Evolutionary conservation across 768 basidiomycete genomes (phyloP), one percentile per base, ranked within the genome.

Genomic region (Russula sp.): DNA sequence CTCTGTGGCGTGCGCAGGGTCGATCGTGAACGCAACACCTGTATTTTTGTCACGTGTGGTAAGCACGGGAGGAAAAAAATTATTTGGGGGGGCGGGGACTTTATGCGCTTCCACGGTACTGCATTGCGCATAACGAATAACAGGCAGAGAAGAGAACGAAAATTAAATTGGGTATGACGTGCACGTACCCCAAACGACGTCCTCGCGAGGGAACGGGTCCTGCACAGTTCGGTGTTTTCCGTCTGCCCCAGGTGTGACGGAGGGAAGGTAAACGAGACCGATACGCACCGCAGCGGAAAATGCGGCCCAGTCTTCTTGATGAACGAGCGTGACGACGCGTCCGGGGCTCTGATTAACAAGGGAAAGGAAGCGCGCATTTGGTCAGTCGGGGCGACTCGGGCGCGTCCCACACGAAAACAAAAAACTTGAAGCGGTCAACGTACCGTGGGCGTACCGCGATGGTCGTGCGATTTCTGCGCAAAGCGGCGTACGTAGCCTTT

Each of bases 401-500:
- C 22, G 22, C 22, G 22, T 27, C 22, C 22, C 27, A 27, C 27
- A 27, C 22, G 22, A 2, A 22, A 22, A 32, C n/a, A n/a, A n/a
- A n/a, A n/a, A n/a, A n/a, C n/a, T n/a, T n/a, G n/a, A n/a, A n/a
- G n/a, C n/a, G n/a, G n/a, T n/a, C n/a, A n/a, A n/a, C n/a, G 6
- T 60, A 14, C 11, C 74, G 57, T 44, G 89, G 86, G 89, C 0
- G 93, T 95, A 20, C 94, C 94, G 11, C 94, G 82, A 74, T 98
- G 94, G 71, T 98, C 94, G 71, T 93, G 90, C 60, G 92, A 95
- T 71, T 84, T 83, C 74, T 96, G 93, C 0, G 94, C 91, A 69
- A 97, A 97, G 32, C 94, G 79, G 1, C 94, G 83, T 0, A 95
- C 90, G 64, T 93, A 94, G 39, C 91, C 91, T 75, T 94, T 96